Percentiles rank a stretch among this genome's conserved stretches.
phyloP scores from a whole-genome alignment of 768 basidiomycete genomes.

The Russula dissimulans region DNA sequence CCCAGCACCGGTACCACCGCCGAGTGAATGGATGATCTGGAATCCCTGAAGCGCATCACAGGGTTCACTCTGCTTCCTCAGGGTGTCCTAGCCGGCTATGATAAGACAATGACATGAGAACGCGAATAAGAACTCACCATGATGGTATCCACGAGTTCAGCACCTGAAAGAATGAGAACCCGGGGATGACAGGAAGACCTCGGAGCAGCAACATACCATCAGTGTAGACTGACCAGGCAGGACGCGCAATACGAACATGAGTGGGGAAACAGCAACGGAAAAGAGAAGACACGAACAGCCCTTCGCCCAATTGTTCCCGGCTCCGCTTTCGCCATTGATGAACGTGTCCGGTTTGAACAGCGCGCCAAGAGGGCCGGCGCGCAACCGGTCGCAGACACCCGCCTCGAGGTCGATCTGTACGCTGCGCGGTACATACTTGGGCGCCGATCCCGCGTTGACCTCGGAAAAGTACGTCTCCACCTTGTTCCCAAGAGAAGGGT shows the following conservation, averaged over 20 bases:
- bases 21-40: conserved; percentile 81
- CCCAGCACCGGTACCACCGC: conserved; percentile 86
- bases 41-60: conserved; percentile 89
- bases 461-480: conserved; percentile 79
- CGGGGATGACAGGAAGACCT: neutral
- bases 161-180: conserved; percentile 40
- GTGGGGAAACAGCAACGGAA: conserved; percentile 4
- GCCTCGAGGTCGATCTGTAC: conserved; percentile 87
- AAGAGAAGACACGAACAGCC: conserved; percentile 52
- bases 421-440: conserved; percentile 84
- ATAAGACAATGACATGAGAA: neutral
- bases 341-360: conserved; percentile 88
- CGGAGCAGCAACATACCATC: conserved; percentile 47
- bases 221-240: conserved; percentile 60
- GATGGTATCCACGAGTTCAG: conserved; percentile 83
- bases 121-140: conserved; percentile 34
- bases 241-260: conserved; percentile 16
- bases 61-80: conserved; percentile 69
- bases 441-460: conserved; percentile 37
- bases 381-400: conserved; percentile 74
- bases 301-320: conserved; percentile 96
- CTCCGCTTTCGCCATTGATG: conserved; percentile 49
- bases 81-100: conserved; percentile 43
- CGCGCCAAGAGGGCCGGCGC: conserved; percentile 56
- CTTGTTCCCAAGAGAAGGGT: conserved; percentile 29